Evolutionary conservation across 208 protist species (phyloP).

Genomic region (Crithidia fasciculata): DNA sequence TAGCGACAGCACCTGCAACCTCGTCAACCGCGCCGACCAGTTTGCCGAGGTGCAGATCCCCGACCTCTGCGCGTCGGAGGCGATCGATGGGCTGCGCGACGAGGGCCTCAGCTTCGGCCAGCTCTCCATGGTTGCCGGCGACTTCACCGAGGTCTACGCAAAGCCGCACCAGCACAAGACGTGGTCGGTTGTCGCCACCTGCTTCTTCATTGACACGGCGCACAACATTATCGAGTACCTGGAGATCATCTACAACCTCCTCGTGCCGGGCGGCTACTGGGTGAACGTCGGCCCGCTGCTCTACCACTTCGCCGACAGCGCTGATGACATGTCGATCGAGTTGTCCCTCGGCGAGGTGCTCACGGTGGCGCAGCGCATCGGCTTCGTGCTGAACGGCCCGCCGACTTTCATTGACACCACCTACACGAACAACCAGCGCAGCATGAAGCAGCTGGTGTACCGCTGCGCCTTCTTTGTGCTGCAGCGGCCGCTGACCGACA

Average conservation of each 20-base stretch:
- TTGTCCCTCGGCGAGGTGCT: slow-evolving; percentile 90
- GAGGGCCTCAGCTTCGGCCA: slow-evolving; percentile 68
- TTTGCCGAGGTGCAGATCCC: slow-evolving; percentile 90
- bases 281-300: slow-evolving; percentile 96
- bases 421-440: slow-evolving; percentile 92
- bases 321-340: slow-evolving; percentile 90
- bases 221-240: slow-evolving; percentile 97
- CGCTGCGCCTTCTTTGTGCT: slow-evolving; percentile 91
- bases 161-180: slow-evolving; percentile 76
- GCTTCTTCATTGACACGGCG: slow-evolving; percentile 98
- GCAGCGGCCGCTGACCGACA: slow-evolving; percentile 53
- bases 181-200: slow-evolving; percentile 94
- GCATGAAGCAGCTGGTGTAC: slow-evolving; percentile 93
- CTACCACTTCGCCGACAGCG: slow-evolving; percentile 95
- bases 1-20: slow-evolving; percentile 92
- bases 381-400: slow-evolving; percentile 72
- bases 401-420: slow-evolving; percentile 86
- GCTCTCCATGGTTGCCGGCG: slow-evolving; percentile 97
- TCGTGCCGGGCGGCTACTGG: slow-evolving; percentile 94
- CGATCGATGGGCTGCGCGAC: slow-evolving; percentile 70
- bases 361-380: slow-evolving; percentile 77
- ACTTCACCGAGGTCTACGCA: slow-evolving; percentile 97
- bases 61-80: slow-evolving; percentile 88
- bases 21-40: slow-evolving; percentile 89
- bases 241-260: slow-evolving; percentile 91